Conservation (phyloP, 352 stramenopile genomes). For the Pythium volutum region DNA sequence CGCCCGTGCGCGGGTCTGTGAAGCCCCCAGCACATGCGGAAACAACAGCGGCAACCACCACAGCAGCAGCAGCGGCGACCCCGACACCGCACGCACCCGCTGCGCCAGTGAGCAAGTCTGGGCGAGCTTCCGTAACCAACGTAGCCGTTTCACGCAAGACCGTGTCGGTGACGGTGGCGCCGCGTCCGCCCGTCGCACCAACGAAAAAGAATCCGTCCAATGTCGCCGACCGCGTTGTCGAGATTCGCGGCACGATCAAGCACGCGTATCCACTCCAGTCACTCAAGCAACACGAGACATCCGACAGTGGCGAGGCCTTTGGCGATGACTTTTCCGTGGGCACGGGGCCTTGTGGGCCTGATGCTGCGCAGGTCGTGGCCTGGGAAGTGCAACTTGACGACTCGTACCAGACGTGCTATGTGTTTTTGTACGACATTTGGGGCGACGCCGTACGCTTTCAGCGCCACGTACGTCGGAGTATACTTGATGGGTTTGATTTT, state of each 20-base stretch:
- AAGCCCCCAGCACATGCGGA: not conserved
- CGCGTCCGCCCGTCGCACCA: slow-evolving; percentile 10
- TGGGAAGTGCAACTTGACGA: slow-evolving; percentile 45
- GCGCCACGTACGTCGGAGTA: slow-evolving; percentile 40
- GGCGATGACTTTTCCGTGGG: slow-evolving; percentile 46
- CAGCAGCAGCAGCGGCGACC: not conserved
- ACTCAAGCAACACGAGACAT: slow-evolving; percentile 14
- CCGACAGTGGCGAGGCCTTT: slow-evolving; percentile 5
- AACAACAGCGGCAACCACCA: not conserved
- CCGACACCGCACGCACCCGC: too few species aligned
- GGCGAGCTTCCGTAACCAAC: too few species aligned
- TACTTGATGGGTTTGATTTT: not conserved
- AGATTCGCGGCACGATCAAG: slow-evolving; percentile 39
- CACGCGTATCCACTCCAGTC: slow-evolving; percentile 59
- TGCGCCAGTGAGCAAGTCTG: too few species aligned
- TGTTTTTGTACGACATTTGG: slow-evolving; percentile 81
- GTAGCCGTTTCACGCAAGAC: too few species aligned
- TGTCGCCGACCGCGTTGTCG: slow-evolving; percentile 26
- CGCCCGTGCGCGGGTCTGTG: not conserved
- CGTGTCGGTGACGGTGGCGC: too few species aligned
- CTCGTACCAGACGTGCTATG: slow-evolving; percentile 46
- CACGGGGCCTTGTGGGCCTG: slow-evolving; percentile 49
- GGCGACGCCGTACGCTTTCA: slow-evolving; percentile 59
- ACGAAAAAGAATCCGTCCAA: not conserved
- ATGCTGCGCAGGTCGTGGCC: slow-evolving; percentile 49